Percentiles rank a stretch among this genome's conserved stretches.
phyloP scores from a whole-genome alignment of 2,329 filamentous ascomycete species.

The Calonectria pauciramosa region DNA sequence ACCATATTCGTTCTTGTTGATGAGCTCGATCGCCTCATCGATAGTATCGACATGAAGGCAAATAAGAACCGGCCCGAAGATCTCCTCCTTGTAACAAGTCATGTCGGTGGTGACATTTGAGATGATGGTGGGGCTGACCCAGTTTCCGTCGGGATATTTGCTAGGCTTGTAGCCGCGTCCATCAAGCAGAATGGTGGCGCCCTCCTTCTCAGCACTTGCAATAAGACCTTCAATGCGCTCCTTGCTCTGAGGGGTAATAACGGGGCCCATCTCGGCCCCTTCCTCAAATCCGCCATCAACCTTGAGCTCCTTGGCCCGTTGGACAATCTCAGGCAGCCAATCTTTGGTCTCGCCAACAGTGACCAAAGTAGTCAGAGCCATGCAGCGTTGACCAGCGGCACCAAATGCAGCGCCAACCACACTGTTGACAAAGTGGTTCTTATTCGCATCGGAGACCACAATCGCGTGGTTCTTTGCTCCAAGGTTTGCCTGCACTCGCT shows the following conservation, averaged over 20 bases:
- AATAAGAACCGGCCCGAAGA: neutral
- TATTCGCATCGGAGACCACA: constrained; percentile 87
- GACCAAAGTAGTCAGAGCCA: constrained; percentile 85
- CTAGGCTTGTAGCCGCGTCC: constrained; percentile 61
- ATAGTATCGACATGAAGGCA: neutral
- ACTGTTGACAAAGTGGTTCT: constrained; percentile 86
- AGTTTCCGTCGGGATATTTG: constrained; percentile 6
- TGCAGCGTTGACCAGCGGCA: constrained; percentile 86
- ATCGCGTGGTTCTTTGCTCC: constrained; percentile 90
- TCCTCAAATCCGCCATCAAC: constrained; percentile 73
- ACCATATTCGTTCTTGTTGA: constrained; percentile 7
- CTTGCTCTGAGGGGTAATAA: constrained; percentile 83
- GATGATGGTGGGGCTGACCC: neutral
- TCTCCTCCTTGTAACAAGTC: neutral
- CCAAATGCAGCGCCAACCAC: constrained; percentile 86
- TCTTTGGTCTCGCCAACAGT: constrained; percentile 86
- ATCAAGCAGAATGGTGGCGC: constrained; percentile 84
- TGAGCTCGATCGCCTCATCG: neutral
- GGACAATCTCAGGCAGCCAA: constrained; percentile 82
- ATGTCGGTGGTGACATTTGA: neutral
- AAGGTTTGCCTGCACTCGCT: constrained; percentile 87
- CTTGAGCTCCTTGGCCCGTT: constrained; percentile 77
- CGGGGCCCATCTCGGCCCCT: constrained; percentile 75
- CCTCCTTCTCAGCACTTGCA: constrained; percentile 80
- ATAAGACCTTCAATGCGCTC: constrained; percentile 81